Evolutionary conservation across 805 yeast species (phyloP).

Genomic region (Nakazawaea peltata): DNA sequence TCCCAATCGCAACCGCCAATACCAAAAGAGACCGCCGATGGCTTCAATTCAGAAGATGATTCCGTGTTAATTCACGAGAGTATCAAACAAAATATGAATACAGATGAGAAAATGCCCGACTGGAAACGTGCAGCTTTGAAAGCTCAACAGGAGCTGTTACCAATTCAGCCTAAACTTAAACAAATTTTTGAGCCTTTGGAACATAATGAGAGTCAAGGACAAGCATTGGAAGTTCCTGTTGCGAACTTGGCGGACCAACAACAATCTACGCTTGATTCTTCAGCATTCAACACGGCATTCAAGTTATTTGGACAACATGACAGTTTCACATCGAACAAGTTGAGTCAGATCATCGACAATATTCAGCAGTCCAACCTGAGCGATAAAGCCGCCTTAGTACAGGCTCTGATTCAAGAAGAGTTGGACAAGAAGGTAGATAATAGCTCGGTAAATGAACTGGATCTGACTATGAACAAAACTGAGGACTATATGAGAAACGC

Average conservation of each 20-base stretch:
- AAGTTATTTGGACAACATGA: constrained; percentile 10
- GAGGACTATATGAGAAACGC: constrained; percentile 16
- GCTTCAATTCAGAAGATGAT: constrained; percentile 1
- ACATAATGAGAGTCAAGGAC: no score
- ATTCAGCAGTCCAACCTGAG: constrained; percentile 1
- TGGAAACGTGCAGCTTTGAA: constrained; percentile 7
- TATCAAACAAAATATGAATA: not conserved
- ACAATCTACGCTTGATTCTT: constrained; percentile 8
- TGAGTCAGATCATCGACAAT: constrained; percentile 8
- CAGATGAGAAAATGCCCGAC: constrained; percentile 5
- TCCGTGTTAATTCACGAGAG: constrained; percentile 8
- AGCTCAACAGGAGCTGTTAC: not conserved
- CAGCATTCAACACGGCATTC: constrained; percentile 9
- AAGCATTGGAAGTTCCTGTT: not conserved
- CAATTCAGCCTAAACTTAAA: constrained; percentile 8
- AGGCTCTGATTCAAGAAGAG: not conserved
- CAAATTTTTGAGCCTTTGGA: constrained; percentile 8
- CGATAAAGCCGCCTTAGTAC: not conserved
- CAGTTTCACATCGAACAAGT: constrained; percentile 8
- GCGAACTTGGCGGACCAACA: constrained; percentile 1
- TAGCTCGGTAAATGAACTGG: not conserved
- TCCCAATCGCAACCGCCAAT: no score
- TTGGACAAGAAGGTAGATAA: not conserved
- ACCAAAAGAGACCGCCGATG: not conserved
- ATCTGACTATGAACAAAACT: constrained; percentile 8